Conservation (phyloP, 768 basidiomycete species). For the Pisolithus tinctorius region DNA sequence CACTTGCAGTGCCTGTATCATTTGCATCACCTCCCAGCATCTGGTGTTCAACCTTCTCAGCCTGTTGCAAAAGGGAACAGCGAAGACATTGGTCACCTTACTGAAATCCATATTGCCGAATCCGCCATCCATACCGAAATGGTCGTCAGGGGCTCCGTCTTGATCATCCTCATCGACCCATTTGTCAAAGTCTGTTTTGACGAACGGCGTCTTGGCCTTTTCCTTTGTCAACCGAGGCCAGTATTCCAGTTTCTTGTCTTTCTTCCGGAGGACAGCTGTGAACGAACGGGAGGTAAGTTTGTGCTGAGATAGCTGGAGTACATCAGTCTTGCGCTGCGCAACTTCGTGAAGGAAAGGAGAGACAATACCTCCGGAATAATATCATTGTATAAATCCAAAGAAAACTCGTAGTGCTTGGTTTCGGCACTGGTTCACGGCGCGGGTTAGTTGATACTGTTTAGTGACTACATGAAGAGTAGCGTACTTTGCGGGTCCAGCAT, state of each 20-base stretch:
- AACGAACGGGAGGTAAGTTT: constrained; percentile 66
- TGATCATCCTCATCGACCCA: constrained; percentile 99
- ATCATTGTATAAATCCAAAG: constrained; percentile 68
- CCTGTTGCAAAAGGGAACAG: neutral
- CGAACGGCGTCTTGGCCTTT: constrained; percentile 67
- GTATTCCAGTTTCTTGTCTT: constrained; percentile 65
- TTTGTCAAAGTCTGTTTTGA: constrained; percentile 94
- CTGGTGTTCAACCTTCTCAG: constrained; percentile 17
- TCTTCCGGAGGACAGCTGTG: constrained; percentile 70
- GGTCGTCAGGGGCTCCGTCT: constrained; percentile 48
- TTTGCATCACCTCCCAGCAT: constrained; percentile 30
- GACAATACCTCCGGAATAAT: constrained; percentile 63
- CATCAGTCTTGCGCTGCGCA: constrained; percentile 2
- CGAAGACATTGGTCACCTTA: constrained; percentile 35
- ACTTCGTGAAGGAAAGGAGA: neutral
- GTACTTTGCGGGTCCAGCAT: constrained; percentile 46
- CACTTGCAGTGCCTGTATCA: neutral
- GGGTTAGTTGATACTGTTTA: neutral
- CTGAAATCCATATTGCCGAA: constrained; percentile 54
- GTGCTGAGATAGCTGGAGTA: constrained; percentile 28
- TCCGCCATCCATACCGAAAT: constrained; percentile 39
- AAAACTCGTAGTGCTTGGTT: constrained; percentile 66
- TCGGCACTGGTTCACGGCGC: constrained; percentile 27
- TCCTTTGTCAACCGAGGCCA: constrained; percentile 94
- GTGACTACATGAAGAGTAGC: constrained; percentile 16